These are phyloP conservation scores for Termitomyces sp. DNA, from an alignment of 1,284 basidiomycete genomes.

Conservation along the genomic window DNA sequence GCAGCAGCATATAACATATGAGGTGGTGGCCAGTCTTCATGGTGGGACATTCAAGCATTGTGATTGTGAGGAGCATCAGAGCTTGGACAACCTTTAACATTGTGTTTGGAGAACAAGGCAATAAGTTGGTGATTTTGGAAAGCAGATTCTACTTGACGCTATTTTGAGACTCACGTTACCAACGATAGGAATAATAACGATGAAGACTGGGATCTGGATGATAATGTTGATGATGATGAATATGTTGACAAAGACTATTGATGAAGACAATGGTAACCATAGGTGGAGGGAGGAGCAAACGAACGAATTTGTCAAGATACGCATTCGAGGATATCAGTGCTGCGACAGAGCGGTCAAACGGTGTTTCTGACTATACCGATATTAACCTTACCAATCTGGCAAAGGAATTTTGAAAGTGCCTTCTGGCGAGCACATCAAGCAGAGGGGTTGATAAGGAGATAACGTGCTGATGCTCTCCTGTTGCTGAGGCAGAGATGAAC, in stretches of 20 bases:
- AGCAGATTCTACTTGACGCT: neutral
- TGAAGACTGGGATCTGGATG: neutral
- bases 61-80: too few species aligned
- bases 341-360: neutral
- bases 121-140: too few species aligned
- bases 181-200: neutral
- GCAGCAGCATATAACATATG: too few species aligned
- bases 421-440: neutral
- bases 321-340: neutral
- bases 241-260: neutral
- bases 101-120: too few species aligned
- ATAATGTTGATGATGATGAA: neutral
- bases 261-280: neutral
- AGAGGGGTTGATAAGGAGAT: neutral
- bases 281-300: neutral
- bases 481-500: neutral
- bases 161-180: neutral
- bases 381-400: neutral
- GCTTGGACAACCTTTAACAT: too few species aligned
- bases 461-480: neutral
- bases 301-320: neutral
- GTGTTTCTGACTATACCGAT: neutral
- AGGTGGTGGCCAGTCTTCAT: too few species aligned
- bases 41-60: too few species aligned
- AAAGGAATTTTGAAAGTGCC: neutral